A percentile compares a stretch with the other conserved stretches of the same genome.
Conservation (phyloP, 148 eudicot genomes). For the Fallopia convolvulus region DNA sequence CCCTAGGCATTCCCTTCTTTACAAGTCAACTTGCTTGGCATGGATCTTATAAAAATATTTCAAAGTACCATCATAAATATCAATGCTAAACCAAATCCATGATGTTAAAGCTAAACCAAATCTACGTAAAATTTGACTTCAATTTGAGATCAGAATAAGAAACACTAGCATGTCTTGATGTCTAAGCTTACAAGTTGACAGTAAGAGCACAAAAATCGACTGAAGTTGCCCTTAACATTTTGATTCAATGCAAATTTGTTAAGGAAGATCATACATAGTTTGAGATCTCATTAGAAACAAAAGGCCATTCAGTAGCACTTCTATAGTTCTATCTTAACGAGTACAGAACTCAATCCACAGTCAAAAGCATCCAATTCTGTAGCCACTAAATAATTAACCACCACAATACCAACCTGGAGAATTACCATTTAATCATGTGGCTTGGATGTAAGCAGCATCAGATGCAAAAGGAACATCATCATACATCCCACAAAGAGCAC, state of each 20-base stretch:
- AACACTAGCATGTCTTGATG: no score
- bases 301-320: not conserved
- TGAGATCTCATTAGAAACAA: not conserved
- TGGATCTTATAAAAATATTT: no score
- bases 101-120: no score
- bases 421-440: not conserved
- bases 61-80: no score
- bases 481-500: conserved; percentile 60
- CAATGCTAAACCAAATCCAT: no score
- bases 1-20: no score
- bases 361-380: not conserved
- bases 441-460: conserved; percentile 66
- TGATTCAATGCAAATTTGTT: not conserved
- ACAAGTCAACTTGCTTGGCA: no score
- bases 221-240: not conserved
- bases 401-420: not conserved
- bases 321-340: not conserved
- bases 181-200: no score
- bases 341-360: not conserved
- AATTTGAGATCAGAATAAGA: no score
- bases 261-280: not conserved
- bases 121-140: no score
- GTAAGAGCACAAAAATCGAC: no score
- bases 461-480: conserved; percentile 61
- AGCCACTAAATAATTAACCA: not conserved